Conservation (phyloP, 305 asterid species). For the Solanum aculeatissimum region DNA sequence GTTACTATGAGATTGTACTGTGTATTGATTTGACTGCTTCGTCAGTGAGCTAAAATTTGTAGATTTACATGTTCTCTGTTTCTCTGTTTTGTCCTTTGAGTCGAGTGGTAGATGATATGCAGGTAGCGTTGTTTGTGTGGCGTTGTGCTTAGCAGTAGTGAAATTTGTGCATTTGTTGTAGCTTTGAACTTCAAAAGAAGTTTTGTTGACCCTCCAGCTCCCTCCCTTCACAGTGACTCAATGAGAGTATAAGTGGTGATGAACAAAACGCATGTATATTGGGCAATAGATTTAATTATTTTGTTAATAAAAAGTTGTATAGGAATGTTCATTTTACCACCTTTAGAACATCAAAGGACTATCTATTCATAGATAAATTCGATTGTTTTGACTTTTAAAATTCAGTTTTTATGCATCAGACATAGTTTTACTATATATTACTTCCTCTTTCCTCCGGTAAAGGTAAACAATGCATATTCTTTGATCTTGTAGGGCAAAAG, state of each 20-base stretch:
- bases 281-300: neutral
- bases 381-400: neutral
- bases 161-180: neutral
- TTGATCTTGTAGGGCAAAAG: slow-evolving; percentile 63
- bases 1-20: neutral
- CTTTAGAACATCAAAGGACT: neutral
- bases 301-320: neutral
- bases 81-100: neutral
- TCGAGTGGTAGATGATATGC: neutral
- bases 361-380: neutral
- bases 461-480: slow-evolving; percentile 39
- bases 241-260: neutral
- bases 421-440: neutral
- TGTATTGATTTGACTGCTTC: neutral
- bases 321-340: neutral
- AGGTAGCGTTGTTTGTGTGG: neutral
- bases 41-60: neutral
- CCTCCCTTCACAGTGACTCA: neutral
- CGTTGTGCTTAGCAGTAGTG: neutral
- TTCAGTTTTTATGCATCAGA: neutral
- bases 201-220: neutral
- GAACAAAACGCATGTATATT: neutral
- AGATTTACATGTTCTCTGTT: neutral
- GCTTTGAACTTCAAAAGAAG: neutral
- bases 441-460: slow-evolving; percentile 16